These are phyloP conservation scores for Diaporthe batatas DNA, from an alignment of 2,329 filamentous ascomycete genomes.

Conservation along the genomic window DNA sequence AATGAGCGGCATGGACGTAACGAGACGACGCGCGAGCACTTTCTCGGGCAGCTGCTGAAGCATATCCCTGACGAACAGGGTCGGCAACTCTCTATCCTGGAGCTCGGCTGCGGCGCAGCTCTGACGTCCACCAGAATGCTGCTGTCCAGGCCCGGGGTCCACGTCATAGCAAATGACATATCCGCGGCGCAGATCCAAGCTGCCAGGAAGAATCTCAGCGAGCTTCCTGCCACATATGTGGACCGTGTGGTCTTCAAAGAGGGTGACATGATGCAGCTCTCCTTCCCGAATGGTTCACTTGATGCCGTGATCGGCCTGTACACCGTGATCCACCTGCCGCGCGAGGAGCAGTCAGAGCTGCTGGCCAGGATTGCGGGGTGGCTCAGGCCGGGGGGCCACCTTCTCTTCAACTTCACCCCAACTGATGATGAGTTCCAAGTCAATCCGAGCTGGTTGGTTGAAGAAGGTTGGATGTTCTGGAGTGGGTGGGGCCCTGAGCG, in stretches of 20 bases:
- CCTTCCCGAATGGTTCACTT: constrained; percentile 52
- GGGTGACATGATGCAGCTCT: constrained; percentile 44
- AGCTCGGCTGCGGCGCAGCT: constrained; percentile 59
- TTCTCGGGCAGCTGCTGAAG: constrained; percentile 51
- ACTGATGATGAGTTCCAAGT: constrained; percentile 48
- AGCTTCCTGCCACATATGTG: background rate
- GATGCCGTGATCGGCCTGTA: constrained; percentile 67
- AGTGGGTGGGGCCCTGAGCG: constrained; percentile 55
- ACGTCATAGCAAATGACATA: constrained; percentile 57
- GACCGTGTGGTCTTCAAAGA: background rate
- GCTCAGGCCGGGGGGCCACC: constrained; percentile 64
- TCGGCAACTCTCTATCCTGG: constrained; percentile 49
- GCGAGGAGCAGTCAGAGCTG: constrained; percentile 62
- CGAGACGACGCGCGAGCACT: constrained; percentile 49
- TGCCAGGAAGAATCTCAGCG: constrained; percentile 46
- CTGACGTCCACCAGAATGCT: constrained; percentile 53
- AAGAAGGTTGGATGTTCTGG: constrained; percentile 60
- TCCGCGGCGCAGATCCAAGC: constrained; percentile 55
- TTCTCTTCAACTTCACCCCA: constrained; percentile 63
- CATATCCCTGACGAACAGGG: constrained; percentile 43
- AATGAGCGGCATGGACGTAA: constrained; percentile 56
- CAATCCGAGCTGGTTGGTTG: constrained; percentile 53
- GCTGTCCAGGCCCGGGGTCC: constrained; percentile 42
- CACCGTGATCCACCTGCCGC: constrained; percentile 67
- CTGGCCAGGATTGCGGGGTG: constrained; percentile 59